These are phyloP conservation scores for Paraleonurus japonicus DNA, from an alignment of 257 asterid species.

Conservation along the genomic window DNA sequence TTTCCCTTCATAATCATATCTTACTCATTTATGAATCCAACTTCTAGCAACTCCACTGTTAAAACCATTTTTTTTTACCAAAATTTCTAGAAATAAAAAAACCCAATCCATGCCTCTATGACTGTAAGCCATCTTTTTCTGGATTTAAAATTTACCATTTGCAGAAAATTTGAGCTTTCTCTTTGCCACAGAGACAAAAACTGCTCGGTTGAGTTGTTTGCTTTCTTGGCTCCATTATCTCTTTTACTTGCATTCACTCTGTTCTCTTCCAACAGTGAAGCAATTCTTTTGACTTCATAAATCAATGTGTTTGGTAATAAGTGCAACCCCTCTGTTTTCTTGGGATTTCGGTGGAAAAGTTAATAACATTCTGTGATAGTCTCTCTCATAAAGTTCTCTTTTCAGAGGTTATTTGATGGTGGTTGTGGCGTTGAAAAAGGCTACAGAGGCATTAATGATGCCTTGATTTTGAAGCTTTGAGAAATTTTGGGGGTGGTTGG, in stretches of 20 bases:
- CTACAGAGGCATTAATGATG: slow-evolving; percentile 35
- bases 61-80: slow-evolving; percentile 15
- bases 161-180: slow-evolving; percentile 23
- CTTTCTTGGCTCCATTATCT: slow-evolving; percentile 37
- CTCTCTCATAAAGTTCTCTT: slow-evolving; percentile 21
- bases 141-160: slow-evolving; percentile 20
- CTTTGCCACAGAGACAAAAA: slow-evolving; percentile 29
- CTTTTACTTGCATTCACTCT: slow-evolving; percentile 33
- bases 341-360: slow-evolving; percentile 13
- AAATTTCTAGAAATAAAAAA: not conserved
- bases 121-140: slow-evolving; percentile 19
- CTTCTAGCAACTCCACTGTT: slow-evolving; percentile 35
- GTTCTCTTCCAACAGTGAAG: slow-evolving; percentile 7
- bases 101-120: slow-evolving; percentile 20
- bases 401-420: slow-evolving; percentile 29
- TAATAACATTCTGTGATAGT: slow-evolving; percentile 4
- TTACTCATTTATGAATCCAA: slow-evolving; percentile 44
- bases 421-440: slow-evolving; percentile 36
- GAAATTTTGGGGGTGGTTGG: slow-evolving; percentile 17
- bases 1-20: slow-evolving; percentile 30
- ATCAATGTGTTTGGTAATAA: not conserved
- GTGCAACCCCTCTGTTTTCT: slow-evolving; percentile 12
- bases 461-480: slow-evolving; percentile 23
- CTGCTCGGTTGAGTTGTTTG: slow-evolving; percentile 36
- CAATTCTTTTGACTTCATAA: slow-evolving; percentile 22